Evolutionary conservation across 2,329 filamentous ascomycete genomes (phyloP).

Genomic region (Phyllosticta paracitricarpa): DNA sequence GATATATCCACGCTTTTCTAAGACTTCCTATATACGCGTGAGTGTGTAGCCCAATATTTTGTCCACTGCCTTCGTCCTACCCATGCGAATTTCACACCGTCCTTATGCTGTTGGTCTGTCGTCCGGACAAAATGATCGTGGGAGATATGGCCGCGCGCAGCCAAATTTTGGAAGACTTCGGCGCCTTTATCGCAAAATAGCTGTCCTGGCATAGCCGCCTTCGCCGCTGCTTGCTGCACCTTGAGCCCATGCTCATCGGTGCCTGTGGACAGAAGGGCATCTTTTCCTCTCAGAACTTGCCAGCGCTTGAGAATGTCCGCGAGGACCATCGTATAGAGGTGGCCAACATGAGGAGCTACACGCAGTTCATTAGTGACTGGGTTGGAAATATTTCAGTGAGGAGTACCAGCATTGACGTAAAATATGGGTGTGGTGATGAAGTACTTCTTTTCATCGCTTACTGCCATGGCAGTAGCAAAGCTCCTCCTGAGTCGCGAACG

Average conservation of each 20-base stretch:
- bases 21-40: constrained; percentile 41
- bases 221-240: constrained; percentile 68
- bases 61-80: constrained; percentile 24
- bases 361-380: constrained; percentile 2
- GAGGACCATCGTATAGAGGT: constrained; percentile 87
- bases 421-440: constrained; percentile 97
- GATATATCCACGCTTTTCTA: constrained; percentile 66
- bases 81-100: constrained; percentile 87
- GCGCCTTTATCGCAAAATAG: constrained; percentile 83
- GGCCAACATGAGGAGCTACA: constrained; percentile 82
- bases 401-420: constrained; percentile 87
- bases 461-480: constrained; percentile 12
- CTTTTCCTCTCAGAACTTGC: constrained; percentile 63
- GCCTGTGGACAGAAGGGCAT: constrained; percentile 72
- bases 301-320: constrained; percentile 88
- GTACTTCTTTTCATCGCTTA: constrained; percentile 58
- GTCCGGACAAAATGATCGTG: constrained; percentile 89
- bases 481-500: constrained; percentile 13
- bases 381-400: not conserved
- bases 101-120: constrained; percentile 70
- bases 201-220: constrained; percentile 61
- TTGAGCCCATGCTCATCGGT: constrained; percentile 98
- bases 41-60: constrained; percentile 1
- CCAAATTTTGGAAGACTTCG: constrained; percentile 66
- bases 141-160: constrained; percentile 56